A percentile compares a stretch with the other conserved stretches of the same genome.
These are phyloP conservation scores for Canavalia gladiata DNA, from an alignment of 306 rosid species.

Conservation along the genomic window DNA sequence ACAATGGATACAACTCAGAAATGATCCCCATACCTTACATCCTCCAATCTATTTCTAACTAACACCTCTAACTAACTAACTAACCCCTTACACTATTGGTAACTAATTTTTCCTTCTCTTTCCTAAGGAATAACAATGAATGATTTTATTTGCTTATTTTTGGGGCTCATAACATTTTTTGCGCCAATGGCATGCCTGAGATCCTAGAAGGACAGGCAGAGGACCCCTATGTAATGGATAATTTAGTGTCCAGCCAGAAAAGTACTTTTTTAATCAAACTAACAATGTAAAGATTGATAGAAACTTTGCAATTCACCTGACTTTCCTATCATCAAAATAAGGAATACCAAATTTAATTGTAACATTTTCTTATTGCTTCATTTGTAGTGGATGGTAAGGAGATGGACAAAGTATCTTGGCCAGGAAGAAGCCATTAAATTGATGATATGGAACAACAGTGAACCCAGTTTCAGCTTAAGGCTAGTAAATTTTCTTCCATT, in stretches of 20 bases:
- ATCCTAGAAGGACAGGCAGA: background rate
- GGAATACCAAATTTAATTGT: slow-evolving; percentile 20
- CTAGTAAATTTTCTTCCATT: slow-evolving; percentile 47
- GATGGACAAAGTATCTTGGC: slow-evolving; percentile 86
- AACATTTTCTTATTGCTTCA: slow-evolving; percentile 35
- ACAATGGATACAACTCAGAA: no score
- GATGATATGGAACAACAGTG: slow-evolving; percentile 89
- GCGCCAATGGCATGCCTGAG: background rate
- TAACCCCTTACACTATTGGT: background rate
- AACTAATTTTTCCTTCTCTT: background rate
- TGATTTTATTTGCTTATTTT: background rate
- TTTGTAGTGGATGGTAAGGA: slow-evolving; percentile 89
- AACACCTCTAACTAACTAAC: slow-evolving; percentile 2
- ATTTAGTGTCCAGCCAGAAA: slow-evolving; percentile 15
- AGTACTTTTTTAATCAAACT: slow-evolving; percentile 19
- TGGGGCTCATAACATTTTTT: background rate
- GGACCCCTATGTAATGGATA: slow-evolving; percentile 13
- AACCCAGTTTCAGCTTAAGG: slow-evolving; percentile 91
- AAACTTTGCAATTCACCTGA: background rate
- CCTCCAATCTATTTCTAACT: background rate
- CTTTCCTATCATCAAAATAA: slow-evolving; percentile 10
- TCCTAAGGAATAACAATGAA: background rate
- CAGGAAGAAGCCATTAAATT: slow-evolving; percentile 81
- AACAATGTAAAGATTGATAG: slow-evolving; percentile 6
- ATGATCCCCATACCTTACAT: background rate